Evolutionary conservation across 345 rosid species (phyloP), one percentile per base, ranked within the genome.

Genomic region (Raphanus sativus): DNA sequence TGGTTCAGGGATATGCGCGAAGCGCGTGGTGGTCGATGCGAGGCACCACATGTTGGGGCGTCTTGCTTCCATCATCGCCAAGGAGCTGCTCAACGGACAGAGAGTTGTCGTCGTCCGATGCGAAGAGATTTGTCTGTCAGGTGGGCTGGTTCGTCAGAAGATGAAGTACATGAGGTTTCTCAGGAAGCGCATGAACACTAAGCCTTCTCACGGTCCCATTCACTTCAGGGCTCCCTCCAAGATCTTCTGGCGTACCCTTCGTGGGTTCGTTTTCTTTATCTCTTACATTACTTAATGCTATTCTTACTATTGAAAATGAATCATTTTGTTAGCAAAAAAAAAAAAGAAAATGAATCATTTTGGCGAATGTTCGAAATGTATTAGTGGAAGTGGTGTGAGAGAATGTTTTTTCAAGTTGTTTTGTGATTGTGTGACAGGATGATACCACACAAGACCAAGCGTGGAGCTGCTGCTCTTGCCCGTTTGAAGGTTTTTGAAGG

Each of bases 361-460:
- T 50, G 56, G 2, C n/a, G 55, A 48, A 33, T 4, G 17, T n/a
- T n/a, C n/a, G 17, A 40, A 40, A 40, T 48, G 54, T 48, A 12
- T n/a, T 12, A 45, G 2, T 12, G 17, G 21, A 50, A 15, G 3
- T n/a, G 17, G 7, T 50, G 48, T 40, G 48, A 40, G 48, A 13
- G 21, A 2, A 50, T 6, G 13, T n/a, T 15, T 67, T 5, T 55
- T 2, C 25, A 16, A 24, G 29, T 21, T 34, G 54, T 34, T 34
- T 50, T 26, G 52, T 50, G 45, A 40, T 50, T 50, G 55, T 50
- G 50, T 71, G 0, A 64, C 67, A 88, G 93, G 10, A 93, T 89
- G 98, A 89, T 91, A 42, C 98, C 93, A 1, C 94, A 89, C 73
- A 93, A 90, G 91, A 89, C 90, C 7, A 90, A 93, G 87, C 85